Evolutionary conservation across 352 stramenopile genomes (phyloP).

Genomic region (Pythium biforme): DNA sequence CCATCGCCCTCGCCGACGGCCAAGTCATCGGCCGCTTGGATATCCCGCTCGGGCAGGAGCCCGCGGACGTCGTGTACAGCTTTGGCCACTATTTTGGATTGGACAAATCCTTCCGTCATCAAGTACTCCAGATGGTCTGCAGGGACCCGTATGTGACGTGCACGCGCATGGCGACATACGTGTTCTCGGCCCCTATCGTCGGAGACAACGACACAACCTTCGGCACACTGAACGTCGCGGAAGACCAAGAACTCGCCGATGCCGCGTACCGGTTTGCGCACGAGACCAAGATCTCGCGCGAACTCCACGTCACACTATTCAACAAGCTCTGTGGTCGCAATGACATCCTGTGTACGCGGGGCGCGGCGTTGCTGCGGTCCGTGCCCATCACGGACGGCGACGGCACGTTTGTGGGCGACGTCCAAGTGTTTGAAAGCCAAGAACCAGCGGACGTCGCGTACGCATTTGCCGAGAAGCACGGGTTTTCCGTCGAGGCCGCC

Average conservation of each 20-base stretch:
- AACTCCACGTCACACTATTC: conserved; percentile 50
- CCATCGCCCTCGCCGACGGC: conserved; percentile 33
- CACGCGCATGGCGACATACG: conserved; percentile 37
- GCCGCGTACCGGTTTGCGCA: conserved; percentile 56
- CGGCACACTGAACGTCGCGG: conserved; percentile 40
- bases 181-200: conserved; percentile 56
- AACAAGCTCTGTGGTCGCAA: conserved; percentile 53
- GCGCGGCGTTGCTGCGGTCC: conserved; percentile 50
- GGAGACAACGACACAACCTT: conserved; percentile 45
- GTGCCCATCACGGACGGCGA: conserved; percentile 37
- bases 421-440: conserved; percentile 67
- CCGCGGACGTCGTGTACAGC: conserved; percentile 46
- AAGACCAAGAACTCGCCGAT: conserved; percentile 73
- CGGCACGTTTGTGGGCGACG: conserved; percentile 36
- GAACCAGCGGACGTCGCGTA: conserved; percentile 74
- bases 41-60: conserved; percentile 51
- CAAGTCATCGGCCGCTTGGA: conserved; percentile 44
- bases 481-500: conserved; percentile 35
- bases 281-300: conserved; percentile 47
- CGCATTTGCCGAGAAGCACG: conserved; percentile 56
- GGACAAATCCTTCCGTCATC: conserved; percentile 35
- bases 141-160: conserved; percentile 53
- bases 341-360: conserved; percentile 58
- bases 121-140: conserved; percentile 54
- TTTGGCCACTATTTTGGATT: conserved; percentile 44